phyloP scores from a whole-genome alignment of 257 asterid species.

The Ilex aquifolium region DNA sequence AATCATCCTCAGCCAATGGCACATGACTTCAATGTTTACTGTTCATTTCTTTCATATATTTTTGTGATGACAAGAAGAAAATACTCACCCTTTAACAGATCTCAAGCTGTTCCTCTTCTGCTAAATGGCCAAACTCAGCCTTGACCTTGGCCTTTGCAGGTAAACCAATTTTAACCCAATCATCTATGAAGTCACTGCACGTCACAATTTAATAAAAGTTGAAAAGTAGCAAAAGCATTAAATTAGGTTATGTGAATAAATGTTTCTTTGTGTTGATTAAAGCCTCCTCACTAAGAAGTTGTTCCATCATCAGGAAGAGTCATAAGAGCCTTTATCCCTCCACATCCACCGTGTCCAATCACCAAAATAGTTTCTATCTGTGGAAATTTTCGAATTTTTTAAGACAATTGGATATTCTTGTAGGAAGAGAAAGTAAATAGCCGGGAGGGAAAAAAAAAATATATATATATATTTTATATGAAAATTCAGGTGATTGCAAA shows the following conservation, averaged over 20 bases:
- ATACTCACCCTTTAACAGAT: neutral
- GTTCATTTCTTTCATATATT: too few species aligned
- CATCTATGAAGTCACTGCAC: constrained; percentile 2
- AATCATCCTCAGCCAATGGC: too few species aligned
- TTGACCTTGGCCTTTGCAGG: neutral
- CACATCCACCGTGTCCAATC: neutral
- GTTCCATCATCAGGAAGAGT: neutral
- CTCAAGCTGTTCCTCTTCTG: neutral
- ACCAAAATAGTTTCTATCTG: neutral
- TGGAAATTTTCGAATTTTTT: neutral
- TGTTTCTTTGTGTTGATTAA: neutral
- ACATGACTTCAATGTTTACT: too few species aligned
- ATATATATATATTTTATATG: neutral
- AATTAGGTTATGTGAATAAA: too few species aligned
- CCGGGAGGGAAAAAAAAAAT: neutral
- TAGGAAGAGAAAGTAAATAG: neutral
- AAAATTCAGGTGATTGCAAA: too few species aligned
- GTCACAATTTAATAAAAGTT: neutral
- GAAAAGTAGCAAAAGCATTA: too few species aligned
- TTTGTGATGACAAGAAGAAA: too few species aligned
- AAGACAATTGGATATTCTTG: neutral
- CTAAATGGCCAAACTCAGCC: neutral
- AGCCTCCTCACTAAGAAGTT: neutral
- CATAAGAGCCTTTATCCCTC: neutral
- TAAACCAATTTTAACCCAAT: neutral